These are phyloP conservation scores for Podospora fimiseda DNA, from an alignment of 495 filamentous ascomycete species.

Conservation along the genomic window DNA sequence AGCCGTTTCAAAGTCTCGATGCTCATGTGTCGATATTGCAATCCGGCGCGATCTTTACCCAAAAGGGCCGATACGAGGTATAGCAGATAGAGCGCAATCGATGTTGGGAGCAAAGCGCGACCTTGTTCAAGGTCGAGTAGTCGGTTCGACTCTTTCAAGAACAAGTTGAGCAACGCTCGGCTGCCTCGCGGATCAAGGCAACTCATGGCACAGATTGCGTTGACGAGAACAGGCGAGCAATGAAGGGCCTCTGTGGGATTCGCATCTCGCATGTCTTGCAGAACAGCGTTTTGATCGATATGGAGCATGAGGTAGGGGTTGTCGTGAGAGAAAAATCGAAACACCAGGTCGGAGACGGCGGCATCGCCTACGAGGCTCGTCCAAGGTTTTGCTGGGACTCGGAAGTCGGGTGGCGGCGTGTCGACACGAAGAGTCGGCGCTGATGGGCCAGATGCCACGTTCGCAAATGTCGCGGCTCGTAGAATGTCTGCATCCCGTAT, in stretches of 20 bases:
- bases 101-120: background rate
- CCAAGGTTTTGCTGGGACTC: background rate
- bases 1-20: background rate
- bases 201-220: background rate
- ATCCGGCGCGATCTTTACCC: background rate
- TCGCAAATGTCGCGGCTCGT: no score
- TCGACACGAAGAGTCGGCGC: background rate
- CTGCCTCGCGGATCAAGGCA: background rate
- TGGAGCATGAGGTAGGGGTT: background rate
- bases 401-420: background rate
- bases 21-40: background rate
- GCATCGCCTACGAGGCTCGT: background rate
- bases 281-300: background rate
- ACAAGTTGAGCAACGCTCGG: background rate
- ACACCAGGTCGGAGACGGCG: background rate
- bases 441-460: background rate
- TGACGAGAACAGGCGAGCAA: constrained; percentile 1
- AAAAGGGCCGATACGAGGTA: background rate
- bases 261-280: background rate
- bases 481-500: background rate
- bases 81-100: background rate
- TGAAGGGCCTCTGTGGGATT: background rate
- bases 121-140: background rate
- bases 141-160: background rate
- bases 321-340: background rate